Percentiles rank a stretch among this genome's conserved stretches.
Evolutionary conservation across 1,139 yeast species (phyloP).

Genomic region (Kodamaea fungicola): DNA sequence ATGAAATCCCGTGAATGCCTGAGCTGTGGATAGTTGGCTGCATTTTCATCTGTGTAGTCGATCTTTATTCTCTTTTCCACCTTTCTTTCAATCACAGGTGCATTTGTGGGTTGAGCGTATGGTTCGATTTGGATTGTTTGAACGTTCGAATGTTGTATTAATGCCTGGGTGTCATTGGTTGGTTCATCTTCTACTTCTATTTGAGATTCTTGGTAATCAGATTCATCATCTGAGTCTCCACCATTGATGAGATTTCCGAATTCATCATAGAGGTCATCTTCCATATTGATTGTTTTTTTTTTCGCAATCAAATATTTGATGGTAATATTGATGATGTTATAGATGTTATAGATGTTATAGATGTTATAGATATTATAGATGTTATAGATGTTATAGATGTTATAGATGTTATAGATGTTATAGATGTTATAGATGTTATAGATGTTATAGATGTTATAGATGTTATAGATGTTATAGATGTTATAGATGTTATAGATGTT

Average conservation of each 20-base stretch:
- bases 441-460: no score
- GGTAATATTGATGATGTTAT: no score
- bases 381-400: no score
- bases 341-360: no score
- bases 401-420: no score
- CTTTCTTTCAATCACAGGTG: slow-evolving; percentile 67
- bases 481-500: no score
- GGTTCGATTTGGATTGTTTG: slow-evolving; percentile 7
- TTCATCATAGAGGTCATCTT: not conserved
- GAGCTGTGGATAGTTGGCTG: slow-evolving; percentile 48
- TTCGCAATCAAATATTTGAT: no score
- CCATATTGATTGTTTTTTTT: not conserved
- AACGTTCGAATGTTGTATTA: not conserved
- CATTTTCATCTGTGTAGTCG: slow-evolving; percentile 25
- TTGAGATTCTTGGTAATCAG: slow-evolving; percentile 8
- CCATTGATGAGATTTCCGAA: not conserved
- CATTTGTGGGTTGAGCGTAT: slow-evolving; percentile 21
- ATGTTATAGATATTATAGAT: no score
- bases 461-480: no score
- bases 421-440: no score
- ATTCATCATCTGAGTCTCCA: slow-evolving; percentile 12
- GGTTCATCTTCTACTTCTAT: slow-evolving; percentile 15
- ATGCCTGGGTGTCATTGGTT: slow-evolving; percentile 10
- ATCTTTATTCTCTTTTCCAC: slow-evolving; percentile 41
- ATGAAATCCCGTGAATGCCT: slow-evolving; percentile 64